Base-by-base conservation (phyloP, 129 eudicot genomes). In the Pulicaria dysenterica region DNA sequence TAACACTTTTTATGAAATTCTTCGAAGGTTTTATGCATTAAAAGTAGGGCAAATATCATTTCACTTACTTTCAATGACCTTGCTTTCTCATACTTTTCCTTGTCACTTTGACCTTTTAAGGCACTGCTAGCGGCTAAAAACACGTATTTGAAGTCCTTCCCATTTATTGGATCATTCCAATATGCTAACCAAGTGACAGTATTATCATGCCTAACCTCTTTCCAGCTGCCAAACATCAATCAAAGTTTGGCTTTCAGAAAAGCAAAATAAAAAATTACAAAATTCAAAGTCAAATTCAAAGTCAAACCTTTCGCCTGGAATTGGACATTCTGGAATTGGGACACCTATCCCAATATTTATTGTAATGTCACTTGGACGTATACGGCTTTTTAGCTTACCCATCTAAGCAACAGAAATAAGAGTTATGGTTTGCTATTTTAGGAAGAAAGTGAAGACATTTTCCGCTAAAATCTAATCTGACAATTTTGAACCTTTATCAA, bases 141-240 rank as follows among this genome's bases (percentile, higher is more conserved):
- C 61, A 95, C 97, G 50, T 95, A 95, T 75, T 95, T 95, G 82
- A 88, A 95, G 75, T 90, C 97, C 82, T 84, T 95, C 14, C 82
- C 89, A 70, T 86, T 95, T 65, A 95, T 90, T 45, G 99, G 97
- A 82, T 95, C 99, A 81, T 81, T 77, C 99, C 99, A 95, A 76
- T 57, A 95, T 14, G 99, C 99, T 77, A 95, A 84, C 99, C 99
- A 95, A 50, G 99, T 95, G 53, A 95, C 99, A 0, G 97, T 95
- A 72, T 95, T 90, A 69, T 95, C 99, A 75, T 95, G 97, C 79
- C 99, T 88, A 39, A 95, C 24, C 79, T 95, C 99, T 80, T 90
- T 90, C 99, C 99, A 95, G 63, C 99, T 95, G 95, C 73, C 82
- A 82, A 67, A 5, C 19, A 68, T 58, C 41, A 70, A 68, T 58